Percentiles rank a stretch among this genome's conserved stretches.
These are phyloP conservation scores for Leishmania guyanensis DNA, from an alignment of 208 protist genomes.

Conservation along the genomic window DNA sequence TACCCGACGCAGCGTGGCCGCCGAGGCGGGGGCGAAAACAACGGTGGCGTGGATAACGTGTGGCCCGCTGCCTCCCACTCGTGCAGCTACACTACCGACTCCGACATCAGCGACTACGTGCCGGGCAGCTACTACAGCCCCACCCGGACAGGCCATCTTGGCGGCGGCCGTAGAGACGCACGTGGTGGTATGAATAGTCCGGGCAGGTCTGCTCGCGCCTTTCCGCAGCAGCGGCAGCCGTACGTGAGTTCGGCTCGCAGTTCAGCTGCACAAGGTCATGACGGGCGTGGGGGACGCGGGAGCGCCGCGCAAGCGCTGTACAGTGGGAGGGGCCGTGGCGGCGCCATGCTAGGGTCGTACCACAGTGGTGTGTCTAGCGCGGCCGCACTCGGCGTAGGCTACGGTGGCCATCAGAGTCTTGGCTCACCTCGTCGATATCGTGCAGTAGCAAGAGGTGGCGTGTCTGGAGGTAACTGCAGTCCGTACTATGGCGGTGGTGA, in stretches of 20 bases:
- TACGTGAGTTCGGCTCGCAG: neutral
- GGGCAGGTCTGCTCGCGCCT: neutral
- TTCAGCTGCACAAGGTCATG: neutral
- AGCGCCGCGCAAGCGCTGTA: neutral
- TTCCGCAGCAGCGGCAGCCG: neutral
- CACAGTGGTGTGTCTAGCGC: neutral
- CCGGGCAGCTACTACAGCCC: slow-evolving; percentile 30
- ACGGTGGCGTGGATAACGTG: slow-evolving; percentile 9
- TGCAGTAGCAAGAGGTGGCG: neutral
- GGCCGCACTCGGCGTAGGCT: neutral
- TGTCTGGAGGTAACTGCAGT: neutral
- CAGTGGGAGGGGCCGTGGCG: neutral
- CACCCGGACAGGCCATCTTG: neutral
- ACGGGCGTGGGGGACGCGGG: neutral
- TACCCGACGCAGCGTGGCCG: neutral
- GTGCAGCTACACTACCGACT: slow-evolving; percentile 30
- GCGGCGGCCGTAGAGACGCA: neutral
- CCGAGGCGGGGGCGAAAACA: neutral
- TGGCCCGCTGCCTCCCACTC: slow-evolving; percentile 23
- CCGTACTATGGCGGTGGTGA: neutral
- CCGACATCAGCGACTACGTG: slow-evolving; percentile 29
- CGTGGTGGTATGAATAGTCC: neutral
- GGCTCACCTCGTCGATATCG: neutral
- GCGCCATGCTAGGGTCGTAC: neutral
- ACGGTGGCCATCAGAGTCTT: neutral